Base-by-base conservation (phyloP, 2,329 filamentous ascomycete genomes). In the Trichophyton schoenleinii region DNA sequence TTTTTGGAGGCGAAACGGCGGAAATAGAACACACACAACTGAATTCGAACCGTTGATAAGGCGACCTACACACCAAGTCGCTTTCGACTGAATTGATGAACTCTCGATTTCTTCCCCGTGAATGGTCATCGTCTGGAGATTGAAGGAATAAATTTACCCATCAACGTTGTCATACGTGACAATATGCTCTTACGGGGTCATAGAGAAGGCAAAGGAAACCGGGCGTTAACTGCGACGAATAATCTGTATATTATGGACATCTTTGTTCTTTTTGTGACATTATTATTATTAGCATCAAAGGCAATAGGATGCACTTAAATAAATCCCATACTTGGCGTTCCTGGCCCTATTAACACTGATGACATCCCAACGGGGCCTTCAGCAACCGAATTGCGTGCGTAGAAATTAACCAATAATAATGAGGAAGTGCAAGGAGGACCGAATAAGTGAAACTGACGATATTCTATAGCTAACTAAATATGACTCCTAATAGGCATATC, bases 1-100 rank as follows among this genome's bases (percentile, higher is more conserved):
- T 99, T 99, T 77, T 83, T 97, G 62, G 94, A 99, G 74, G 85
- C 89, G 72, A 96, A 95, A 73, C 87, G 87, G 73, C 81, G 81
- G 53, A 73, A 72, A 69, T 76, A 69, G 70, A 60, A 18, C n/a
- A 7, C 18, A 58, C 31, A 34, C 34, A 15, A 20, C 5, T 13
- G 38, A n/a, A 18, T n/a, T 22, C 13, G 31, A 57, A 22, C 13
- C 20, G 34, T 9, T 52, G 46, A 28, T 25, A 20, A 13, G 46
- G 9, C 8, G 13, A 25, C 46, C 46, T 20, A n/a, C 46, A 13
- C 20, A 52, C 15, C n/a, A 15, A n/a, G 15, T n/a, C 11, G n/a
- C 15, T 20, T 13, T 44, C 41, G n/a, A 44, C 41, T n/a, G 41
- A 44, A 44, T 44, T n/a, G 41, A 44, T 15, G 15, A 7, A 18